Evolutionary conservation across 1,139 yeast genomes (phyloP).

Genomic region (Nakaseomyces bracarensis): DNA sequence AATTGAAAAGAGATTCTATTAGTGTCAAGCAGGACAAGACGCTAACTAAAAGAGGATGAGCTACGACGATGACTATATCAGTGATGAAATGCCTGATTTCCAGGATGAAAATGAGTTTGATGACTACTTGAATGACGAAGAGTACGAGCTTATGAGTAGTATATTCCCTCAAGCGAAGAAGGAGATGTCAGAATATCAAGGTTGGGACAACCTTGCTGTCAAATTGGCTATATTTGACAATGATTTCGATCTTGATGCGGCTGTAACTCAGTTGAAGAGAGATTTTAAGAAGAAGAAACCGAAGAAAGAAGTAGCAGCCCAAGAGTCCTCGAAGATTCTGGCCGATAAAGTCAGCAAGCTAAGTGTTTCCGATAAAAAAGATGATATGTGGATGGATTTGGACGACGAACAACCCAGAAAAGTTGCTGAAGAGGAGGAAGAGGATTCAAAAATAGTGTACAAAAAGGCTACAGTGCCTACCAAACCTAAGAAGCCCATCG

Average conservation of each 20-base stretch:
- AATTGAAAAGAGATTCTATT: too few species aligned
- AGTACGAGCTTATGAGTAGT: slow-evolving; percentile 28
- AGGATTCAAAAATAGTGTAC: slow-evolving; percentile 15
- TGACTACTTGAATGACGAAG: slow-evolving; percentile 33
- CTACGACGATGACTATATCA: slow-evolving; percentile 14
- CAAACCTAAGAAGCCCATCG: slow-evolving; percentile 33
- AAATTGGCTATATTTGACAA: slow-evolving; percentile 28
- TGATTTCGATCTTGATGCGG: slow-evolving; percentile 24
- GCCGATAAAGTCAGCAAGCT: slow-evolving; percentile 16
- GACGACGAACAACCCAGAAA: slow-evolving; percentile 15
- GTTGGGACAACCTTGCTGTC: slow-evolving; percentile 29
- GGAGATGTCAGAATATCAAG: slow-evolving; percentile 24
- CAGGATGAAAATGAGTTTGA: slow-evolving; percentile 32
- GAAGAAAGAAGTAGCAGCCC: slow-evolving; percentile 2
- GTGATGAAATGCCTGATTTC: slow-evolving; percentile 27
- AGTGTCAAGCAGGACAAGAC: too few species aligned
- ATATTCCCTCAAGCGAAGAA: slow-evolving; percentile 24
- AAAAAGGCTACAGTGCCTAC: slow-evolving; percentile 27
- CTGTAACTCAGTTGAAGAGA: slow-evolving; percentile 23
- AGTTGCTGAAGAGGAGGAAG: slow-evolving; percentile 11
- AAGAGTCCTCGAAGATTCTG: slow-evolving; percentile 31
- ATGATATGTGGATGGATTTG: slow-evolving; percentile 12
- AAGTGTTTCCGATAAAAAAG: slow-evolving; percentile 7
- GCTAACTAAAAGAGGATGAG: not conserved
- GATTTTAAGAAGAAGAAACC: slow-evolving; percentile 26